Evolutionary conservation across 257 asterid genomes (phyloP), one percentile per base, ranked within the genome.

Genomic region (Euphrasia confusa): DNA sequence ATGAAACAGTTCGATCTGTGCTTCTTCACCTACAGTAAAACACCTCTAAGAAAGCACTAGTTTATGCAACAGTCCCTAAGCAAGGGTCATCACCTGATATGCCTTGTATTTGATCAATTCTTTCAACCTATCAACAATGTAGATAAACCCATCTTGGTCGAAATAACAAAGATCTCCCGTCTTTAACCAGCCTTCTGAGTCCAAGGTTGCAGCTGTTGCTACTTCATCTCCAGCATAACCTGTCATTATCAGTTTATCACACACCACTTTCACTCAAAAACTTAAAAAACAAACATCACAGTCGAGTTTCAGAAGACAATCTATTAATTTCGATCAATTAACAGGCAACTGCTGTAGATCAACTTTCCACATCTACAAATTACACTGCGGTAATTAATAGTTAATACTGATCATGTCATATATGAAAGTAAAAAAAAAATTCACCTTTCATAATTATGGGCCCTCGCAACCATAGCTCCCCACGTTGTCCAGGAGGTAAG

Each of bases 121-220:
- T 71, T 92, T 92, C 72, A 92, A 71, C 76, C 99, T 71, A 64
- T 89, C 99, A 56, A 92, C 97, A 53, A 92, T 74, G 67, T 53
- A 92, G 57, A 92, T 87, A 74, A 81, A 83, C 64, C 97, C 99
- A 12, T 87, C 88, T 0, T 73, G 72, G 72, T 89, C 97, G 54
- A 92, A 86, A 68, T 86, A 92, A 72, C 99, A 87, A 39, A 92
- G 91, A 70, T 92, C 99, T 0, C 99, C 97, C 1, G 99, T 92
- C 79, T 77, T 89, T 60, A 92, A 76, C 99, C 99, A 92, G 61
- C 99, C 99, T 66, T 92, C 88, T 10, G 96, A 70, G 64, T 86
- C 84, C 73, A 93, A 67, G 44, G 96, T 87, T 65, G 82, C 82
- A 66, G 89, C 81, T 40, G 99, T 92, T 35, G 99, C 97, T 52